Base-by-base conservation (phyloP, 805 yeast species). In the Torulaspora delbrueckii region DNA sequence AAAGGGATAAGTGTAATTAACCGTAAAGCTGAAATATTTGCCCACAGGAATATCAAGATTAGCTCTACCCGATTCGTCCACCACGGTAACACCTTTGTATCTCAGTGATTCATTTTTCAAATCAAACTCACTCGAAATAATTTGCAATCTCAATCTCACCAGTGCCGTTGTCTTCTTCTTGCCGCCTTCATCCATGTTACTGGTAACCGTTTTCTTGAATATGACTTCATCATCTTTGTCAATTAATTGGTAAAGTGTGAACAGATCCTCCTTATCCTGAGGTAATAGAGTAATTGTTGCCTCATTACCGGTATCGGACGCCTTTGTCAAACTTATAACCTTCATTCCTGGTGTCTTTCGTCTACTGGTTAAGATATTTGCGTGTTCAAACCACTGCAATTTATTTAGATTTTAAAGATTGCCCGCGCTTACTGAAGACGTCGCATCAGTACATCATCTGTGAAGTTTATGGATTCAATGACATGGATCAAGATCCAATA, bases 241-340 rank as follows among this genome's bases (percentile, higher is more conserved):
- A 2, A 93, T 73, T 22, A 93, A 69, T 59, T 91, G 93, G 70
- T 88, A 88, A 3, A 87, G 60, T 22, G 85, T 81, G 88, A 96
- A 93, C 50, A 93, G 71, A 63, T 91, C 99, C 56, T 91, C 97
- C 39, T 84, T 79, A 57, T 93, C 98, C 58, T 90, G 85, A 0
- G 97, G 90, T 3, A 80, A 69, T 16, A 91, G 63, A 0, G 85
- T 74, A 16, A 87, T 50, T 9, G 47, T 51, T 3, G 63, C 64
- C 9, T 55, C 59, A 12, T 54, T 59, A 5, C 49, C 46, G 34
- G 38, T 47, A 22, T 48, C 47, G 1, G 55, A 39, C 6, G 52
- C 48, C 27, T 46, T 57, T 9, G 30, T 37, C 9, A 53, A 32
- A 25, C 41, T 55, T 7, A 60, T 2, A 2, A 60, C 31, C 41